Conservation (phyloP, 192 early-diverging fungal species). For the Coemansia sp. region DNA sequence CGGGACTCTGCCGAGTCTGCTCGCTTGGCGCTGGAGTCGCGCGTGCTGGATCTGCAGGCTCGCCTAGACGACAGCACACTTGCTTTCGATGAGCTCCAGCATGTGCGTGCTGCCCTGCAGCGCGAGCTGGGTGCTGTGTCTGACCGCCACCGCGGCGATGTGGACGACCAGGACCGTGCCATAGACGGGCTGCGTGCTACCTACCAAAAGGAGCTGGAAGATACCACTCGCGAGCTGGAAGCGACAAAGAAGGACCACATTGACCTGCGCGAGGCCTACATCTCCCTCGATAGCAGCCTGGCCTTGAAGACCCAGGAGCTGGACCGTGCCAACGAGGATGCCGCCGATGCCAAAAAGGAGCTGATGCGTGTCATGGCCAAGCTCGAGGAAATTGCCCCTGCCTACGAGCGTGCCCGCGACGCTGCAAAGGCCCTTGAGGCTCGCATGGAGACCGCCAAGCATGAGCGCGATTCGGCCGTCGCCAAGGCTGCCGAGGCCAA, state of each 20-base stretch:
- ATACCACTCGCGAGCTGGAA: conserved; percentile 77
- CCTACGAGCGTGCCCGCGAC: conserved; percentile 50
- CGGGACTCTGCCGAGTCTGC: conserved; percentile 65
- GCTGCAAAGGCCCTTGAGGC: conserved; percentile 61
- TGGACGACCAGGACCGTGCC: conserved; percentile 70
- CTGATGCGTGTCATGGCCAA: conserved; percentile 72
- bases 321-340: conserved; percentile 60
- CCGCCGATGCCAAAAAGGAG: conserved; percentile 80
- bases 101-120: conserved; percentile 72
- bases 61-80: conserved; percentile 73
- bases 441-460: conserved; percentile 62
- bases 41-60: conserved; percentile 70
- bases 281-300: conserved; percentile 64
- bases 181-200: conserved; percentile 75
- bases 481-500: conserved; percentile 60
- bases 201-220: conserved; percentile 83
- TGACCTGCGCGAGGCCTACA: conserved; percentile 69
- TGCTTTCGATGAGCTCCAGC: conserved; percentile 66
- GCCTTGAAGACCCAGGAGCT: conserved; percentile 71
- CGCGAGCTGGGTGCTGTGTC: conserved; percentile 68
- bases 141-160: conserved; percentile 70
- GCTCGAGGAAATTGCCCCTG: conserved; percentile 56
- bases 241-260: conserved; percentile 63
- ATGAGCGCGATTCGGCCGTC: conserved; percentile 56
- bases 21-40: conserved; percentile 62